Evolutionary conservation across 495 filamentous ascomycete genomes (phyloP).

Genomic region (Aspergillus nanangensis): DNA sequence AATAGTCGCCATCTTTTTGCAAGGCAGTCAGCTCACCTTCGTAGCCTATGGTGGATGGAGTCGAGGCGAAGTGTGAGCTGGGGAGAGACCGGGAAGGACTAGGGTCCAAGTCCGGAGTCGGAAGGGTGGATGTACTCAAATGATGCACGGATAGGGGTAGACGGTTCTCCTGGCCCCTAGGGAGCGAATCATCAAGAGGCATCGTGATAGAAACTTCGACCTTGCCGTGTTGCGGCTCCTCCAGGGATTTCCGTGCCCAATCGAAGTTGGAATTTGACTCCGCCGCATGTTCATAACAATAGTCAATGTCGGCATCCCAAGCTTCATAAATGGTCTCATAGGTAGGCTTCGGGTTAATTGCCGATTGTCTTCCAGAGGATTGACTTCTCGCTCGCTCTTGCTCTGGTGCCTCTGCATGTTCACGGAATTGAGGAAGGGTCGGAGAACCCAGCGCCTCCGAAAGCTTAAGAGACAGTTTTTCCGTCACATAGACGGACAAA

Average conservation of each 20-base stretch:
- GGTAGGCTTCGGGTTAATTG: conserved; percentile 3
- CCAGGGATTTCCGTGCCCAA: conserved; percentile 58
- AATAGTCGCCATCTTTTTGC: conserved; percentile 28
- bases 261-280: conserved; percentile 90
- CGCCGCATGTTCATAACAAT: conserved; percentile 84
- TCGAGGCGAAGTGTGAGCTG: conserved; percentile 28
- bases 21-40: conserved; percentile 19
- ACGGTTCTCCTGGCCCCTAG: conserved; percentile 3
- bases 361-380: conserved; percentile 5
- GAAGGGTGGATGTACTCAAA: conserved; percentile 25
- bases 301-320: conserved; percentile 96
- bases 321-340: conserved; percentile 48
- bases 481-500: conserved; percentile 28
- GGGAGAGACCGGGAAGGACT: conserved; percentile 33
- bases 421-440: conserved; percentile 27
- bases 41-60: conserved; percentile 30
- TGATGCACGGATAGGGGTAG: conserved; percentile 15
- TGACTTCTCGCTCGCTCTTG: conserved; percentile 1
- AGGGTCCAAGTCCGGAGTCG: conserved; percentile 37
- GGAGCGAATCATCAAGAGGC: neutral
- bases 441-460: conserved; percentile 38
- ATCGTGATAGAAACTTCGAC: conserved; percentile 12
- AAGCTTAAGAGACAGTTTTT: conserved; percentile 32
- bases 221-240: conserved; percentile 22
- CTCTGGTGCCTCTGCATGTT: neutral